These are phyloP conservation scores for Aureobasidium sp. DNA, from an alignment of 2,329 filamentous ascomycete species.

Conservation along the genomic window DNA sequence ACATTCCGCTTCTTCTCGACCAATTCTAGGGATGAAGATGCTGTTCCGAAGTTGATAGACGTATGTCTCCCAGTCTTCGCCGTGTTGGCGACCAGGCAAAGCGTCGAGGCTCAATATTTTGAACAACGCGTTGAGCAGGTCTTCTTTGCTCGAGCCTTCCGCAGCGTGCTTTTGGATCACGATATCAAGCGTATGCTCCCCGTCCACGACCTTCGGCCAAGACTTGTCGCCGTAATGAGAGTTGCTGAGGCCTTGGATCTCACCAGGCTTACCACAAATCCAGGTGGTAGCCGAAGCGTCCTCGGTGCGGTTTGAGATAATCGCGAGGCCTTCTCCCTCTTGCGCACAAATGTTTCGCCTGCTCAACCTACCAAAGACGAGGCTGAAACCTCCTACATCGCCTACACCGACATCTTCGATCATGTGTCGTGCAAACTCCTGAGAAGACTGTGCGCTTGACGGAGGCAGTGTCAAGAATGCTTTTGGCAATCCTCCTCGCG, in stretches of 20 bases:
- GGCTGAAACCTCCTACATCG: constrained; percentile 54
- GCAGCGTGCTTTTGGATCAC: constrained; percentile 39
- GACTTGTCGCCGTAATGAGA: constrained; percentile 48
- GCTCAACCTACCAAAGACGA: constrained; percentile 48
- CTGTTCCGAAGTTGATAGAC: constrained; percentile 49
- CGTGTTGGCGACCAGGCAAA: constrained; percentile 41
- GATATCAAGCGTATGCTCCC: constrained; percentile 35
- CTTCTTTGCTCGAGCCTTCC: constrained; percentile 36
- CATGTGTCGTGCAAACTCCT: constrained; percentile 45
- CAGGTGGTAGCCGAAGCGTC: constrained; percentile 42
- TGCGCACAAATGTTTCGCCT: neutral
- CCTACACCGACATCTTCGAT: constrained; percentile 46
- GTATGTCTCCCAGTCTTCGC: constrained; percentile 47
- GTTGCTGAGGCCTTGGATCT: constrained; percentile 55
- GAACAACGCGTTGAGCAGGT: constrained; percentile 45
- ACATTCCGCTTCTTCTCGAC: constrained; percentile 35
- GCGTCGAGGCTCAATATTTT: constrained; percentile 46
- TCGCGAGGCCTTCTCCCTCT: constrained; percentile 36
- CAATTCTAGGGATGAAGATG: constrained; percentile 52
- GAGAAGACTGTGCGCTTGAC: constrained; percentile 32
- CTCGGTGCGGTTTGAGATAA: constrained; percentile 55
- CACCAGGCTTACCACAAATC: constrained; percentile 39
- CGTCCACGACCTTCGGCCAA: constrained; percentile 55
- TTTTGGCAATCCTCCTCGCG: constrained; percentile 52
- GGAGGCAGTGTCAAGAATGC: constrained; percentile 45